phyloP scores from a whole-genome alignment of 1,139 yeast species.

The Candida dubliniensis region DNA sequence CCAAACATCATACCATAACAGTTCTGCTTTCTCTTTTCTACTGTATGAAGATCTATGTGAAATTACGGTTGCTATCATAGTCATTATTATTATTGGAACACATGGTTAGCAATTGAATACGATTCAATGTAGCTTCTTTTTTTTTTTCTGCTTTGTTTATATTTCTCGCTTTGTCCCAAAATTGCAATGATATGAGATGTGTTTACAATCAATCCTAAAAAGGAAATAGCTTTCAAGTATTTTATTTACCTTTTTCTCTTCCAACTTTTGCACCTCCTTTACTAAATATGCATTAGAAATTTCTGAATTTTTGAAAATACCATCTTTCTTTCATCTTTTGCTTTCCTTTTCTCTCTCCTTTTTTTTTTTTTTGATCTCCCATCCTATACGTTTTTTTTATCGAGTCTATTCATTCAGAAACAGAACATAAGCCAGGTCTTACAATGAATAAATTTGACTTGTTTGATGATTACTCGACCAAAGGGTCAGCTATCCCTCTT shows the following conservation, averaged over 20 bases:
- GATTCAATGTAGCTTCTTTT: too few relatives aligned
- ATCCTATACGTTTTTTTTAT: neutral
- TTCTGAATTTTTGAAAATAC: neutral
- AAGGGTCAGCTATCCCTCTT: conserved; percentile 25
- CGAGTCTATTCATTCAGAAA: neutral
- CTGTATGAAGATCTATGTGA: too few relatives aligned
- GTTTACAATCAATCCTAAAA: conserved; percentile 5
- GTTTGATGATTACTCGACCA: conserved; percentile 30
- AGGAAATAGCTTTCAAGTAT: neutral
- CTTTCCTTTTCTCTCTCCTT: neutral
- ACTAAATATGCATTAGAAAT: conserved; percentile 3
- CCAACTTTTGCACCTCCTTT: conserved; percentile 2
- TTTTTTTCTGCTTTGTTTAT: neutral
- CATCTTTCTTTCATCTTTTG: neutral
- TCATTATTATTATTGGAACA: too few relatives aligned
- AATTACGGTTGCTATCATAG: too few relatives aligned
- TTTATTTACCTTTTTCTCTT: neutral
- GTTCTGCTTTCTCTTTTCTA: too few relatives aligned
- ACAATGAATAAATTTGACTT: conserved; percentile 35
- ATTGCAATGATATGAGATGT: neutral
- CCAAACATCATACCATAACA: too few relatives aligned
- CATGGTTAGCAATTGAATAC: too few relatives aligned
- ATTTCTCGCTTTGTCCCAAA: conserved; percentile 1
- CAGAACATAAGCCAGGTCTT: neutral
- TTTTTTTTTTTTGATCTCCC: neutral